These are phyloP conservation scores for Botrytis deweyae DNA, from an alignment of 2,329 filamentous ascomycete species.

Conservation along the genomic window DNA sequence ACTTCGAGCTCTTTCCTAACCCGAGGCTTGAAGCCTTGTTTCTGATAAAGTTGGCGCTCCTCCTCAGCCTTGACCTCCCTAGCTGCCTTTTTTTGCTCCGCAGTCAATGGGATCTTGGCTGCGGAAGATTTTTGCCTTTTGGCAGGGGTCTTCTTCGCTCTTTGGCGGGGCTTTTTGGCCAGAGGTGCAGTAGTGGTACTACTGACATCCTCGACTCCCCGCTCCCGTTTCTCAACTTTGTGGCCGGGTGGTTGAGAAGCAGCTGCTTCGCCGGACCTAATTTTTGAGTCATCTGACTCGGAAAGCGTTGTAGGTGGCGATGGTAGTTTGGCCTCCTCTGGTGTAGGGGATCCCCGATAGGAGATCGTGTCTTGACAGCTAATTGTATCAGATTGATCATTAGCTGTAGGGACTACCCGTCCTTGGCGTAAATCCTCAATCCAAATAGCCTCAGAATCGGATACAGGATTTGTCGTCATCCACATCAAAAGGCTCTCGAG, in stretches of 20 bases:
- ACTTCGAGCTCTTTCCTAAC: neutral
- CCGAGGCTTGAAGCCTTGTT: neutral
- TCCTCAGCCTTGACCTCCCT: neutral
- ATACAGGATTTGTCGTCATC: accelerated
- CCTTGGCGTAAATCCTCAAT: neutral
- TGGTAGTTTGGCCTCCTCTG: neutral
- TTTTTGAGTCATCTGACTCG: too few relatives aligned
- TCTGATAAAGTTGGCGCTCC: neutral
- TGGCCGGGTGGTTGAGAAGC: neutral
- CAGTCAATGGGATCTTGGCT: neutral
- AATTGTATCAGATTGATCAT: neutral
- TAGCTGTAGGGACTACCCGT: neutral
- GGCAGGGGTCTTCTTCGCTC: accelerated
- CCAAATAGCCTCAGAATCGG: neutral
- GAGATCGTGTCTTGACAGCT: neutral
- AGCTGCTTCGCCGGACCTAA: too few relatives aligned
- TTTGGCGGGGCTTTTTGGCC: neutral
- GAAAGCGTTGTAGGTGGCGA: too few relatives aligned
- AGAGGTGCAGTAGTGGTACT: neutral
- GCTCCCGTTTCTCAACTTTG: neutral
- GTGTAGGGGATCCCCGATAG: neutral
- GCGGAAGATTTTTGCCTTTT: neutral
- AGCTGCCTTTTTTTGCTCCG: neutral
- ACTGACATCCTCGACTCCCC: neutral
- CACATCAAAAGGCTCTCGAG: neutral